These are phyloP conservation scores for Aspergillus sergii DNA, from an alignment of 2,329 filamentous ascomycete species.

Conservation along the genomic window DNA sequence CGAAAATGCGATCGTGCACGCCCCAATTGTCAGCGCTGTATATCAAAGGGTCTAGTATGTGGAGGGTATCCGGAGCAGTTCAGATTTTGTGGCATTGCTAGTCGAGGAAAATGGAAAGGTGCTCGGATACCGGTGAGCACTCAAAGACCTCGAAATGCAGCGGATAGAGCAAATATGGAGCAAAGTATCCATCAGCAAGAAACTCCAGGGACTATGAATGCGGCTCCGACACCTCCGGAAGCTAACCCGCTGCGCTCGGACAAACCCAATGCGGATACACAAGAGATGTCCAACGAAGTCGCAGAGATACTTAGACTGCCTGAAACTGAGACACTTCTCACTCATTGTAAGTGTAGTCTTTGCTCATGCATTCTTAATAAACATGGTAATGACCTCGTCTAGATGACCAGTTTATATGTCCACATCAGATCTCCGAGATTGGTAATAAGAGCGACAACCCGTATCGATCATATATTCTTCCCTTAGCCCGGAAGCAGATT, in stretches of 20 bases:
- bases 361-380: not conserved
- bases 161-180: not conserved
- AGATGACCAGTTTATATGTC: conserved; percentile 33
- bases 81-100: conserved; percentile 33
- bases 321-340: conserved; percentile 22
- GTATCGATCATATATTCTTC: conserved; percentile 32
- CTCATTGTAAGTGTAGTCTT: conserved; percentile 24
- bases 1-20: conserved; percentile 34
- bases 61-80: conserved; percentile 37
- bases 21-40: conserved; percentile 33
- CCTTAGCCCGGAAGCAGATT: conserved; percentile 31
- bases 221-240: not conserved
- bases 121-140: conserved; percentile 21
- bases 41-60: conserved; percentile 34
- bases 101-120: conserved; percentile 35
- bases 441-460: conserved; percentile 27
- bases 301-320: conserved; percentile 11
- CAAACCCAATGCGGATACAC: not conserved
- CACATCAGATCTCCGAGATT: conserved; percentile 33
- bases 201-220: not conserved
- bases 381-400: not conserved
- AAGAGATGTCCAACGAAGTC: conserved; percentile 5
- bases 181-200: not conserved
- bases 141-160: not conserved
- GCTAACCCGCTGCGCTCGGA: not conserved